Evolutionary conservation across 1,139 yeast species (phyloP).

Genomic region (Saccharomyces hybrid): DNA sequence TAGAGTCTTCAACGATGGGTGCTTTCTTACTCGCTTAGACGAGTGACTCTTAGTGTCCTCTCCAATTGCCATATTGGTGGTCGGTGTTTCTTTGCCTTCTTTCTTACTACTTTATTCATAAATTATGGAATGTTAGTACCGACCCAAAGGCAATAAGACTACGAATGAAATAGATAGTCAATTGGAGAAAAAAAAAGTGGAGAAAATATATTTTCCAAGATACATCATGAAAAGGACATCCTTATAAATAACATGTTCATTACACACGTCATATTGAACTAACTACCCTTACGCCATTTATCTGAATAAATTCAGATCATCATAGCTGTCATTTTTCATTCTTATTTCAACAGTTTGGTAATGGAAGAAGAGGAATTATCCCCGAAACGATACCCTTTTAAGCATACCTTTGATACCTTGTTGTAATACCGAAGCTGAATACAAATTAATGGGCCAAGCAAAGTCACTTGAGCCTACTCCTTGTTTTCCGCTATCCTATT

Average conservation of each 20-base stretch:
- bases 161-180: neutral
- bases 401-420: neutral
- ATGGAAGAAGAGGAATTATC: neutral
- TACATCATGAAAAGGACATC: neutral
- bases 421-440: neutral
- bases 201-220: neutral
- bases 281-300: neutral
- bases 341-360: neutral
- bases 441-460: neutral
- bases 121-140: neutral
- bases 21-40: conserved; percentile 18
- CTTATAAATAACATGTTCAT: too few relatives aligned
- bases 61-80: neutral
- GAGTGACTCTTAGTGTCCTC: neutral
- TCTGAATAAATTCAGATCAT: neutral
- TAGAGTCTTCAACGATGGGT: conserved; percentile 25
- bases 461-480: neutral
- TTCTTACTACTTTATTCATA: neutral
- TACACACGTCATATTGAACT: neutral
- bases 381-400: neutral
- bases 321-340: neutral
- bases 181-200: neutral
- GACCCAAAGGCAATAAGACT: neutral
- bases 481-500: too few relatives aligned
- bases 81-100: neutral